Evolutionary conservation across 1,284 basidiomycete species (phyloP), one percentile per base, ranked within the genome.

Genomic region (Takashimella koratensis): DNA sequence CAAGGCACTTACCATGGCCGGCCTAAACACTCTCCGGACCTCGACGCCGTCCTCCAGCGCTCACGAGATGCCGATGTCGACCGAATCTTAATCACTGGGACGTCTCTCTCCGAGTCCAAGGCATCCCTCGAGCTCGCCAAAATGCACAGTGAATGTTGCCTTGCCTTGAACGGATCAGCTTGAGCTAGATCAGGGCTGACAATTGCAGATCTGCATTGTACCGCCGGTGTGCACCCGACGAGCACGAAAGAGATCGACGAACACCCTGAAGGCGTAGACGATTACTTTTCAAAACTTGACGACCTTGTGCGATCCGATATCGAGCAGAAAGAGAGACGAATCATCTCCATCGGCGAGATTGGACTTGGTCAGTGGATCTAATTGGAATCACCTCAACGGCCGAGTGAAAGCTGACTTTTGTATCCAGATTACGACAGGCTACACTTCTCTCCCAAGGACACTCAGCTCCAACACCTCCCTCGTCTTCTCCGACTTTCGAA

Each of bases 181-280:
- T n/a, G n/a, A n/a, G n/a, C n/a, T n/a, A n/a, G n/a, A n/a, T n/a
- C 4, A 2, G 13, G n/a, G 46, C 54, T 56, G 20, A 56, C n/a
- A n/a, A n/a, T 25, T 3, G 2, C 58, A 86, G 86, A 79, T 5
- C 74, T 90, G 19, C 89, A 86, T 67, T 83, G 84, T 6, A 94
- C 90, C 0, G 83, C 86, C 1, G 91, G 91, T 19, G 88, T 87
- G 60, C 91, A 95, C 74, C 91, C 91, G 0, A 93, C 90, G 5
- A 85, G 88, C n/a, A 84, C 87, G 0, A 74, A 67, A 4, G 87
- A 93, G 68, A 87, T 93, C 60, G 85, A 87, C 36, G 73, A 79
- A 46, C 80, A 82, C 67, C 74, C 76, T 1, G 81, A 77, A 5
- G 86, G 88, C 0, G 81, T 83, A 1, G 80, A 81, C 0, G 84